Conservation (phyloP, 1,139 yeast species). For the Nadsonia starkeyi-henricii region DNA sequence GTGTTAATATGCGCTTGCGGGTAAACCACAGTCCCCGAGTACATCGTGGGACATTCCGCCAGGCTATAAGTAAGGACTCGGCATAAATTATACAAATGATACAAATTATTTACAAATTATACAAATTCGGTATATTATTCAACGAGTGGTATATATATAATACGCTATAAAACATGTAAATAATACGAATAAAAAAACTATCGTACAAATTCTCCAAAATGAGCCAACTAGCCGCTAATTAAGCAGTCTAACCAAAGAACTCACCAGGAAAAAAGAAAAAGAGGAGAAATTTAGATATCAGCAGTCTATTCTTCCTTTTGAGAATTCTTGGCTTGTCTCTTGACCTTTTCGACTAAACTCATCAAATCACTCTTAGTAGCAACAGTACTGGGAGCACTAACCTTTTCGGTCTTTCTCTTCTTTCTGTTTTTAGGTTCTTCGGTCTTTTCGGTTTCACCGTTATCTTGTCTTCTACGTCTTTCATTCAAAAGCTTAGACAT, state of each 20-base stretch:
- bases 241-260: not conserved
- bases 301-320: not conserved
- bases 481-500: constrained; percentile 73
- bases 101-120: too few relatives aligned
- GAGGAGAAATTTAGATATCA: not conserved
- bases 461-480: constrained; percentile 40
- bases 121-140: too few relatives aligned
- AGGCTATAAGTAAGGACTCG: too few relatives aligned
- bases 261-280: not conserved
- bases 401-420: constrained; percentile 7
- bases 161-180: too few relatives aligned
- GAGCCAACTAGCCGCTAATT: too few relatives aligned
- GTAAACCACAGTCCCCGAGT: not conserved
- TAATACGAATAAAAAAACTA: not conserved
- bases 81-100: too few relatives aligned
- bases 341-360: constrained; percentile 17
- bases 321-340: constrained; percentile 12
- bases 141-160: too few relatives aligned
- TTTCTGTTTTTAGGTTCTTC: constrained; percentile 8
- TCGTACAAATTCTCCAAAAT: not conserved
- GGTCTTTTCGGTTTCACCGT: constrained; percentile 4
- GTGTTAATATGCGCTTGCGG: not conserved
- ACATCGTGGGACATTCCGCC: not conserved
- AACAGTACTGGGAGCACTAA: not conserved
- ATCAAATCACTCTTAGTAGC: constrained; percentile 11